These are phyloP conservation scores for Boletus fagicola DNA, from an alignment of 768 basidiomycete genomes.

Conservation along the genomic window DNA sequence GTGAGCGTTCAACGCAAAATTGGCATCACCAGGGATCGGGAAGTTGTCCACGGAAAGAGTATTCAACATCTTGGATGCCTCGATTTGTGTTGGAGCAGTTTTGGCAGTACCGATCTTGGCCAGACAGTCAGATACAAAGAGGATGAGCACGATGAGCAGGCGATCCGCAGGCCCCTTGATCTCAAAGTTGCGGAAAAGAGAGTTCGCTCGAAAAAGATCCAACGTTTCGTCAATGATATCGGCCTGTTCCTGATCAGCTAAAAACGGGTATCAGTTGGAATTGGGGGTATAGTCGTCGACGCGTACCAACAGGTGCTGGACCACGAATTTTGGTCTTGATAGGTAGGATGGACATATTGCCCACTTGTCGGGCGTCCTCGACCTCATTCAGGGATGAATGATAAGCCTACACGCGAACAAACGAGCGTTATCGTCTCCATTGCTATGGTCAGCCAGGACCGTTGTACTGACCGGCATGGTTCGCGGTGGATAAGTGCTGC, in stretches of 20 bases:
- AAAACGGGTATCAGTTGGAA: constrained; percentile 12
- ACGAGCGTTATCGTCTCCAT: neutral
- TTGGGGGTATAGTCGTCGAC: constrained; percentile 2
- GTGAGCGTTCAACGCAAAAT: constrained; percentile 89
- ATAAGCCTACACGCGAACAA: constrained; percentile 66
- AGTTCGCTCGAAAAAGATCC: constrained; percentile 97
- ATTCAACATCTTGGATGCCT: constrained; percentile 84
- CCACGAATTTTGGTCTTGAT: constrained; percentile 91
- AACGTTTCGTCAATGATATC: constrained; percentile 97
- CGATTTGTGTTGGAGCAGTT: constrained; percentile 69
- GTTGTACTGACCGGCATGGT: constrained; percentile 52
- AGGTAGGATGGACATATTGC: constrained; percentile 87
- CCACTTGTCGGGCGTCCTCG: constrained; percentile 76
- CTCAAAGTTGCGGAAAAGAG: constrained; percentile 98
- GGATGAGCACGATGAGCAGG: constrained; percentile 93
- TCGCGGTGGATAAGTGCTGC: constrained; percentile 26
- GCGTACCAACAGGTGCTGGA: constrained; percentile 77
- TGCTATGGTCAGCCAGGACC: neutral
- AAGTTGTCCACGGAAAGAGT: constrained; percentile 94
- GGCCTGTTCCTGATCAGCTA: constrained; percentile 74
- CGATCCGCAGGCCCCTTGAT: constrained; percentile 98
- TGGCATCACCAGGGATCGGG: constrained; percentile 92
- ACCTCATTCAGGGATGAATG: constrained; percentile 92
- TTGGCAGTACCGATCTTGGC: constrained; percentile 79
- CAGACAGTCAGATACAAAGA: constrained; percentile 97